Evolutionary conservation across 2,329 filamentous ascomycete genomes (phyloP).

Genomic region (Colletotrichum tofieldiae): DNA sequence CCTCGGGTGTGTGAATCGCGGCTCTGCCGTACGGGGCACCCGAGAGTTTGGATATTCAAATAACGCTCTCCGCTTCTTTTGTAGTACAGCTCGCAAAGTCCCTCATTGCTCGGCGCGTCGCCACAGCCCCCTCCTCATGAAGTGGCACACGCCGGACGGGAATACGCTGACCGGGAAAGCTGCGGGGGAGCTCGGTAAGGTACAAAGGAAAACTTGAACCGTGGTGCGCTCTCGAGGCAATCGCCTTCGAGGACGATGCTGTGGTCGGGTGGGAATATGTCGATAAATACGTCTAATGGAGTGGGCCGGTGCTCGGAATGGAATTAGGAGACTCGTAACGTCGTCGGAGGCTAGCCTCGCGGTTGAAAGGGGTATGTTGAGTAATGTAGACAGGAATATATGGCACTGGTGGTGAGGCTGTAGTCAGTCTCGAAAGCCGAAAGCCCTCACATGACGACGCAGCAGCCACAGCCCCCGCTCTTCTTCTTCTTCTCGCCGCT

Average conservation of each 20-base stretch:
- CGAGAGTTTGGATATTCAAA: slow-evolving; percentile 21
- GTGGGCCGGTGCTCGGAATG: slow-evolving; percentile 35
- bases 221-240: slow-evolving; percentile 34
- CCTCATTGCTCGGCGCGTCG: slow-evolving; percentile 18
- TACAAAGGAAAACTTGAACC: slow-evolving; percentile 32
- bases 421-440: background rate
- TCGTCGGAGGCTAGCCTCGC: slow-evolving; percentile 43
- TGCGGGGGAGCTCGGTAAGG: slow-evolving; percentile 9
- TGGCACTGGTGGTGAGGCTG: slow-evolving; percentile 3
- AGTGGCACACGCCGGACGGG: slow-evolving; percentile 20
- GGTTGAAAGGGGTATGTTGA: slow-evolving; percentile 29
- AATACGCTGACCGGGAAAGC: slow-evolving; percentile 23
- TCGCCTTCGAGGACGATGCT: slow-evolving; percentile 19
- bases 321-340: slow-evolving; percentile 45
- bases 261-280: slow-evolving; percentile 32
- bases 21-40: slow-evolving; percentile 28
- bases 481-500: slow-evolving; percentile 54
- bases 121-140: background rate
- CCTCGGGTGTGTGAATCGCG: background rate
- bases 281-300: slow-evolving; percentile 43
- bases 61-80: background rate
- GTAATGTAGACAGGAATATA: slow-evolving; percentile 30
- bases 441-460: slow-evolving; percentile 63
- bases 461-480: slow-evolving; percentile 65
- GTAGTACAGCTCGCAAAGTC: background rate